These are phyloP conservation scores for Rheum nobile DNA, from an alignment of 148 eudicot species.

Conservation along the genomic window DNA sequence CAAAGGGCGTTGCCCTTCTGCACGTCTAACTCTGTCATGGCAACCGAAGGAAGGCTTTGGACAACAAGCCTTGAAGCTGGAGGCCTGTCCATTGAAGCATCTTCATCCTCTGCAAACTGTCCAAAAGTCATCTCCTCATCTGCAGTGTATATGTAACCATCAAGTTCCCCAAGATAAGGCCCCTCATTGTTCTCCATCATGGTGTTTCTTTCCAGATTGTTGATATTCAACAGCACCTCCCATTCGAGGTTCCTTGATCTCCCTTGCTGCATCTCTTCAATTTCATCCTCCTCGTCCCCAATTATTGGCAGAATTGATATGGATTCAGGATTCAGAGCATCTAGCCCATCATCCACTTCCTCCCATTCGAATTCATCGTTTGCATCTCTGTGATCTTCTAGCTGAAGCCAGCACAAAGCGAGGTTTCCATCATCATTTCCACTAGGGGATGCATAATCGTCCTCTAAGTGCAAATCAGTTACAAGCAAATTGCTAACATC, in stretches of 20 bases:
- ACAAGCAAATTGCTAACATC: conserved; percentile 16
- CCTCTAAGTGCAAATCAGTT: conserved; percentile 20
- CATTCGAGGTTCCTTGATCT: conserved; percentile 26
- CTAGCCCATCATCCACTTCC: conserved; percentile 42
- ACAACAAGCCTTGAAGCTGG: conserved; percentile 43
- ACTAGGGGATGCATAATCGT: neutral
- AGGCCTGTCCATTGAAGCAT: conserved; percentile 24
- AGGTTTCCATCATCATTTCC: conserved; percentile 24
- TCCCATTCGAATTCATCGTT: conserved; percentile 61
- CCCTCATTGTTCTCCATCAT: conserved; percentile 17
- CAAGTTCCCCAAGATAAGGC: conserved; percentile 20
- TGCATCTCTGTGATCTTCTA: conserved; percentile 16
- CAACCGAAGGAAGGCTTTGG: conserved; percentile 27
- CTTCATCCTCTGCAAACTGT: conserved; percentile 40
- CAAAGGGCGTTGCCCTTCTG: conserved; percentile 28
- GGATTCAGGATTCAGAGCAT: conserved; percentile 27
- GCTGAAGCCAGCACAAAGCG: conserved; percentile 7
- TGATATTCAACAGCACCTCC: conserved; percentile 31
- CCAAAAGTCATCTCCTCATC: conserved; percentile 56
- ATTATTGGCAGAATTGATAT: conserved; percentile 18
- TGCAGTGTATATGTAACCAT: conserved; percentile 19
- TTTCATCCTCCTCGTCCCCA: conserved; percentile 19
- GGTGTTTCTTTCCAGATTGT: conserved; percentile 16
- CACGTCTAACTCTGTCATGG: conserved; percentile 30
- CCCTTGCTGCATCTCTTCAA: conserved; percentile 15